phyloP scores from a whole-genome alignment of 306 rosid genomes.

The Sesbania bispinosa region DNA sequence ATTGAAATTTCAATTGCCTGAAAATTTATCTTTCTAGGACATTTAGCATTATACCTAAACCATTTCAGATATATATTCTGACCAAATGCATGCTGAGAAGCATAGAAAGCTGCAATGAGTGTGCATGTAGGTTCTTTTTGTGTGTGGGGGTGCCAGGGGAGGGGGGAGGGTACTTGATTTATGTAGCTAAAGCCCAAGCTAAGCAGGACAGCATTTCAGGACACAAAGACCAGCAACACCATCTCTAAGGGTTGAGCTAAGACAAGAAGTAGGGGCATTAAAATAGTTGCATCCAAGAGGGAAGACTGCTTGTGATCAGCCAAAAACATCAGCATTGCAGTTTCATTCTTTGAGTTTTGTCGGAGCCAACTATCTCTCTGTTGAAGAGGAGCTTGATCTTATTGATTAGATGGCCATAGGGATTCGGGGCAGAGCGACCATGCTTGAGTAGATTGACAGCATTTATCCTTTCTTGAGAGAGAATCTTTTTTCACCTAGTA shows the following conservation, averaged over 20 bases:
- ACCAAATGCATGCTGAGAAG: not conserved
- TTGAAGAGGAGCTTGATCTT: slow-evolving; percentile 4
- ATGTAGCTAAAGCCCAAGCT: not conserved
- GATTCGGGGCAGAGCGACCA: not conserved
- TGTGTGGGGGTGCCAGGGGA: not conserved
- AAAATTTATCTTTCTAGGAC: not conserved
- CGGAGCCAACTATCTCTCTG: slow-evolving; percentile 4
- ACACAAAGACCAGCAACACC: not conserved
- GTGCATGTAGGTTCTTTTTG: not conserved
- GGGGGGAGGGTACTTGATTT: too few species aligned
- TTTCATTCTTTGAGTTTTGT: not conserved
- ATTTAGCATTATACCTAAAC: not conserved
- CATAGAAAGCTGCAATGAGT: not conserved
- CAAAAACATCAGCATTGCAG: not conserved
- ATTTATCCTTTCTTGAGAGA: not conserved
- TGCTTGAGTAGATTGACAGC: not conserved
- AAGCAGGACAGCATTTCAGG: not conserved
- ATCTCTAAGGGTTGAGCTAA: too few species aligned
- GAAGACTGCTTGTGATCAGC: not conserved
- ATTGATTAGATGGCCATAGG: slow-evolving; percentile 4
- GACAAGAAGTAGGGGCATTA: not conserved
- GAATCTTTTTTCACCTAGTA: not conserved
- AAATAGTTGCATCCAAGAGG: not conserved
- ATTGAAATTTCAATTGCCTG: not conserved
- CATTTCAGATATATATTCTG: slow-evolving; percentile 3